Percentiles rank a stretch among this genome's conserved stretches.
Conservation (phyloP, 192 early-diverging fungal genomes). For the Mortierella antarctica region DNA sequence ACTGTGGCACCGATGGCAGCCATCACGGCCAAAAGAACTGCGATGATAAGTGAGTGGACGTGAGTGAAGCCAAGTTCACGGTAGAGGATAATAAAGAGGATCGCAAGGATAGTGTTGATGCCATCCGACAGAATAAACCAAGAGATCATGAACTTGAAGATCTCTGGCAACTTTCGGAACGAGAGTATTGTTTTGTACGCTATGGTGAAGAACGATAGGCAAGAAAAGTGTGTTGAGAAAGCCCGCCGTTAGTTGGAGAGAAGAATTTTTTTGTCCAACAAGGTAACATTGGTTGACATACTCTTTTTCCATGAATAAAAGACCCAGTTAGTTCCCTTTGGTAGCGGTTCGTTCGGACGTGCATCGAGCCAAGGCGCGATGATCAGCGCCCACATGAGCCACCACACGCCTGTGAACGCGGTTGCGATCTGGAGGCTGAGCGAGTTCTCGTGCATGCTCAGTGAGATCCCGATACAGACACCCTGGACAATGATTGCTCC, state of each 20-base stretch:
- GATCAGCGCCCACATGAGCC: conserved; percentile 52
- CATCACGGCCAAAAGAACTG: conserved; percentile 59
- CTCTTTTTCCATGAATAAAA: conserved; percentile 50
- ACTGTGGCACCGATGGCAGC: conserved; percentile 60
- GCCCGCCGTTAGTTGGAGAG: too few species aligned
- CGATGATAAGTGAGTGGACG: conserved; percentile 57
- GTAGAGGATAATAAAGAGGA: conserved; percentile 67
- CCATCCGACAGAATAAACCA: conserved; percentile 78
- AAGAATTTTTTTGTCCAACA: too few species aligned
- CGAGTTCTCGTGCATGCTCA: conserved; percentile 8
- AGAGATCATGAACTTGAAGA: conserved; percentile 68
- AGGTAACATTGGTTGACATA: conserved; percentile 9
- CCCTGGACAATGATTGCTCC: conserved; percentile 20
- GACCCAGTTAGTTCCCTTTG: conserved; percentile 56
- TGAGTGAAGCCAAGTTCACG: conserved; percentile 59
- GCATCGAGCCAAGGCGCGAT: conserved; percentile 42
- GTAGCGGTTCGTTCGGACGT: conserved; percentile 55
- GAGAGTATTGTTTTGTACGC: conserved; percentile 45
- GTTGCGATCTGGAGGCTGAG: conserved; percentile 49
- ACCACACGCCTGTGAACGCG: conserved; percentile 60
- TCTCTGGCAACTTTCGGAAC: conserved; percentile 55
- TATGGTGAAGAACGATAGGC: neutral
- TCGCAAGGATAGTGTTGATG: conserved; percentile 61
- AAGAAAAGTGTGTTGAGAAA: neutral
- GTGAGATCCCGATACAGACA: conserved; percentile 34